Evolutionary conservation across 2,329 filamentous ascomycete species (phyloP).

Genomic region (Colletotrichum brevisporum): DNA sequence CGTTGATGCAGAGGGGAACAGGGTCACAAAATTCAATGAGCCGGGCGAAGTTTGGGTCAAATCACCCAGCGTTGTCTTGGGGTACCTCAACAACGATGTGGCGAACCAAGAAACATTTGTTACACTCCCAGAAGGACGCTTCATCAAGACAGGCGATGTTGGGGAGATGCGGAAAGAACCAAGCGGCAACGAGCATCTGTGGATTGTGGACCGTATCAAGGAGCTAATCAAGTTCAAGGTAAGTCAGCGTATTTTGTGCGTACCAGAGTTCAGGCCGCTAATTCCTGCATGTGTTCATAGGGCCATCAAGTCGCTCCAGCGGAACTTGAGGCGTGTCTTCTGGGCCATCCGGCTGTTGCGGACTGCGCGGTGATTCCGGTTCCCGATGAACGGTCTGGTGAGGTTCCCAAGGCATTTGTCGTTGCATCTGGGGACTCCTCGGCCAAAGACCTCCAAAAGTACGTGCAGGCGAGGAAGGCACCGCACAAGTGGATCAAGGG

Average conservation of each 20-base stretch:
- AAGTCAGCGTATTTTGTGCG: too few species aligned
- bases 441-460: constrained; percentile 69
- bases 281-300: constrained; percentile 43
- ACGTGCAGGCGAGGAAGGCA: constrained; percentile 77
- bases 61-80: constrained; percentile 81
- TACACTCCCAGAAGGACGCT: constrained; percentile 75
- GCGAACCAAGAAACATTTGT: constrained; percentile 86
- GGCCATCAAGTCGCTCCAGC: constrained; percentile 85
- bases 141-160: constrained; percentile 89
- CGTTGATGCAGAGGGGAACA: constrained; percentile 75
- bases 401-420: constrained; percentile 75
- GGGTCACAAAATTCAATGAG: constrained; percentile 77
- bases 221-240: constrained; percentile 80
- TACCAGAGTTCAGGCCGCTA: too few species aligned
- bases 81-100: constrained; percentile 89
- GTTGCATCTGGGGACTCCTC: constrained; percentile 61
- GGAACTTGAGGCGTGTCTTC: constrained; percentile 82
- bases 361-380: constrained; percentile 84
- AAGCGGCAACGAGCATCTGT: constrained; percentile 81
- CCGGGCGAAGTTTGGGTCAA: constrained; percentile 87
- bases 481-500: constrained; percentile 78
- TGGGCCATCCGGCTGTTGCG: constrained; percentile 77
- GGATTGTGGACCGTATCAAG: constrained; percentile 83
- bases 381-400: constrained; percentile 70
- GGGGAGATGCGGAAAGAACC: constrained; percentile 74